A percentile compares a stretch with the other conserved stretches of the same genome.
These are phyloP conservation scores for Westerdykella ornata DNA, from an alignment of 2,329 filamentous ascomycete genomes.

Conservation along the genomic window DNA sequence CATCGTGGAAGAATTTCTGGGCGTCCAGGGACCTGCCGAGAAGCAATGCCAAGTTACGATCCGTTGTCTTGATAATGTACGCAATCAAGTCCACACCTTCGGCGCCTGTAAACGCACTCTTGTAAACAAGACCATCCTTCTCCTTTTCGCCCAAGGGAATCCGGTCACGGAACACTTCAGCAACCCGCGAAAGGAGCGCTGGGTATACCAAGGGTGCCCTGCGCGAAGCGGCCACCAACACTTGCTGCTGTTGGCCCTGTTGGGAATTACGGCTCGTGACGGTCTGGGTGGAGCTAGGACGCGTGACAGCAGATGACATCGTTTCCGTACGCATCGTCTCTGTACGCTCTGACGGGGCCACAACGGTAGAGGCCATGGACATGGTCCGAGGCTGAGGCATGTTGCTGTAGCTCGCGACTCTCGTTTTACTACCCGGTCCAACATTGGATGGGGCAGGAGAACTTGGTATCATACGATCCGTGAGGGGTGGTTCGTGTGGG, in stretches of 20 bases:
- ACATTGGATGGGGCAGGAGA: constrained; percentile 17
- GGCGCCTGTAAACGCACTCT: constrained; percentile 90
- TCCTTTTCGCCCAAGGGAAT: constrained; percentile 80
- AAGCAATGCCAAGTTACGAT: constrained; percentile 86
- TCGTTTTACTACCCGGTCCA: constrained; percentile 30
- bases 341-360: constrained; percentile 56
- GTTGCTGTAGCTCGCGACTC: constrained; percentile 33
- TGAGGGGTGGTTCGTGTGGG: constrained; percentile 19
- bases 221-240: constrained; percentile 51
- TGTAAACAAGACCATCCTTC: constrained; percentile 96
- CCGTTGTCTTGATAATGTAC: constrained; percentile 94
- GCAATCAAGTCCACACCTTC: constrained; percentile 94
- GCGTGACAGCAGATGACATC: constrained; percentile 46
- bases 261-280: constrained; percentile 43
- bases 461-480: constrained; percentile 14
- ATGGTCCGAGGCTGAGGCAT: constrained; percentile 59
- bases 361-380: constrained; percentile 86
- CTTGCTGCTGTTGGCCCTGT: constrained; percentile 42
- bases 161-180: constrained; percentile 83
- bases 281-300: constrained; percentile 34
- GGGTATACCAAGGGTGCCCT: constrained; percentile 85
- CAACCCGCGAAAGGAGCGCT: constrained; percentile 85
- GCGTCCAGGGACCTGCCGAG: constrained; percentile 88
- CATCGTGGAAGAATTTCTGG: constrained; percentile 98
- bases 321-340: constrained; percentile 51